Base-by-base conservation (phyloP, 345 rosid species). In the Boechera divaricarpa region DNA sequence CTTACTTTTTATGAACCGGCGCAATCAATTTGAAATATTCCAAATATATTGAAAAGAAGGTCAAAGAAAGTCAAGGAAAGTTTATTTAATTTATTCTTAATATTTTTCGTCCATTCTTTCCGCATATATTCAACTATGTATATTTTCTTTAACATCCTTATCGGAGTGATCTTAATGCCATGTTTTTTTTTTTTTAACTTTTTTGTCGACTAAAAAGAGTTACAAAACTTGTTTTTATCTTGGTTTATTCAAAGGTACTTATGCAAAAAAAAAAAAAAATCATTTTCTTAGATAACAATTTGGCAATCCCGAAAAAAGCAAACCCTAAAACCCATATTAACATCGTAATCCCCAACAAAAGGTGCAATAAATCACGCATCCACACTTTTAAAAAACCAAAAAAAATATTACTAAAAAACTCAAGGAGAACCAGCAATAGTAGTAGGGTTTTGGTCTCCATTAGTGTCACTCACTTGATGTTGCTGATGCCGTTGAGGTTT, bases 401-500 rank as follows among this genome's bases (percentile, higher is more conserved):
- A 57, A 29, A 70, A 29, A n/a, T 21, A 21, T 70, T 44, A 70
- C 74, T 44, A 58, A 44, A 70, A 57, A 57, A 9, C 29, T 57
- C 65, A 70, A 41, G 53, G 84, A 18, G 86, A 82, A 73, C 69
- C 67, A 35, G 7, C 48, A 28, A 16, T 38, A 60, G 38, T 38
- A 60, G 38, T 66, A 72, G 84, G 83, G 68, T 84, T 83, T 78
- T 87, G 85, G 68, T 85, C 87, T 52, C 84, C 82, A 56, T 78
- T 51, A 36, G 35, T 54, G 5, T 81, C 82, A 74, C 83, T 68
- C 36, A 70, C 83, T 63, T 76, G 80, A 59, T 82, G 79, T n/a
- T 79, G 92, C n/a, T 79, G 74, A 47, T 79, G 81, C 24, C 62
- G 63, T 29, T 68, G 75, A 47, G 63, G 58, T 4, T 76, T 82